These are phyloP conservation scores for Trichomonas tenax DNA, from an alignment of 208 protist species.

Conservation along the genomic window DNA sequence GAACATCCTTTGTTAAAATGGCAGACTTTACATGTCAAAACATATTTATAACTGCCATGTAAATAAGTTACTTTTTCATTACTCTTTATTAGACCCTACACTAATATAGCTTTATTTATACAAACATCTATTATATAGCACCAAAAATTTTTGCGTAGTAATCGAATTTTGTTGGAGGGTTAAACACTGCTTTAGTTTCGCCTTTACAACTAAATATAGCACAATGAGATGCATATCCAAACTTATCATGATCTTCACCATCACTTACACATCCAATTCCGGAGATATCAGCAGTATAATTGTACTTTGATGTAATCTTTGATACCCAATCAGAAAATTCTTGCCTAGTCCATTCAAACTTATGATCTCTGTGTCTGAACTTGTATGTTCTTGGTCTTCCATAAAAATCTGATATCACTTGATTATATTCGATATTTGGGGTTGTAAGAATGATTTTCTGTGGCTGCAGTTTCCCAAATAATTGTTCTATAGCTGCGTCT, in stretches of 20 bases:
- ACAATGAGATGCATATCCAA: neutral
- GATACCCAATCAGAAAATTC: neutral
- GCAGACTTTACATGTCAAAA: no score
- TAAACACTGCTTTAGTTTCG: neutral
- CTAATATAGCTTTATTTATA: no score
- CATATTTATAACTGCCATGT: no score
- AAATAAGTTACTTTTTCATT: no score
- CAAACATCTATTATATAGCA: neutral
- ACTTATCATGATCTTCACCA: neutral
- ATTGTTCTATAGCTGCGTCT: neutral
- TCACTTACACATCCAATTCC: neutral
- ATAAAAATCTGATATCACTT: neutral
- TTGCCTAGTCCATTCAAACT: neutral
- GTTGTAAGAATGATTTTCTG: neutral
- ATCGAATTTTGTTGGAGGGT: neutral
- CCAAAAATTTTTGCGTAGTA: neutral
- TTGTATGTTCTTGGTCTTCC: neutral
- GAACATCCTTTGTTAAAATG: no score
- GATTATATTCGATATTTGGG: conserved; percentile 11
- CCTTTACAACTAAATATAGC: neutral
- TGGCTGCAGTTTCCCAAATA: neutral
- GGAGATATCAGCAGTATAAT: neutral
- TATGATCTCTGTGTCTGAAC: conserved; percentile 1
- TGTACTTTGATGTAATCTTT: neutral
- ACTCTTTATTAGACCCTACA: no score